phyloP scores from a whole-genome alignment of 352 stramenopile species.

The Globisporangium cylindrosporum region DNA sequence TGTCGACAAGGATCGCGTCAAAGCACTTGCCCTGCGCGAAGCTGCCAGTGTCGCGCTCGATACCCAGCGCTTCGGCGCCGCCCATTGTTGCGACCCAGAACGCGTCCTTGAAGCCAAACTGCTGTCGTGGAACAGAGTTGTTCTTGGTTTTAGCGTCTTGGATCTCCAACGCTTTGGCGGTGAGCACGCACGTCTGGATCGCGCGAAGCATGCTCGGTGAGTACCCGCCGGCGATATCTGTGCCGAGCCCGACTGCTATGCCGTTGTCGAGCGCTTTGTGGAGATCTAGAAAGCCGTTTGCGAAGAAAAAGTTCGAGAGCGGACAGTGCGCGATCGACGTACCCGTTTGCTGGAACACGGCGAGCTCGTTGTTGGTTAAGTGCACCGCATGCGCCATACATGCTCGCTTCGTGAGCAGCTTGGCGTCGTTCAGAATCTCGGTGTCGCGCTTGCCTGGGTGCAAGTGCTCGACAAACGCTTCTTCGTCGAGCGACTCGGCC shows the following conservation, averaged over 20 bases:
- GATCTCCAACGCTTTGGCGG: slow-evolving; percentile 60
- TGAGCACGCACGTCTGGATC: slow-evolving; percentile 79
- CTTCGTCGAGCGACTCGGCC: slow-evolving; percentile 83
- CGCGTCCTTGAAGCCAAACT: slow-evolving; percentile 75
- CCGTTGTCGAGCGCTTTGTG: slow-evolving; percentile 43
- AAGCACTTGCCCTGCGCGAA: slow-evolving; percentile 83
- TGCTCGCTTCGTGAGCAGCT: slow-evolving; percentile 58
- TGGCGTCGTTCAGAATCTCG: slow-evolving; percentile 60
- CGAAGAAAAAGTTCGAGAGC: slow-evolving; percentile 91
- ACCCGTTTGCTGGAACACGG: slow-evolving; percentile 41
- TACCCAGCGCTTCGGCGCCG: slow-evolving; percentile 63
- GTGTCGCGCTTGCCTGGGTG: slow-evolving; percentile 67
- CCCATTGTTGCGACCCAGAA: slow-evolving; percentile 89
- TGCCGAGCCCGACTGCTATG: slow-evolving; percentile 75
- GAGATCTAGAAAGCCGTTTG: slow-evolving; percentile 62
- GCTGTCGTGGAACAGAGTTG: not conserved
- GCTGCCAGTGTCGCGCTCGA: slow-evolving; percentile 72
- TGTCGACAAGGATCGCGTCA: slow-evolving; percentile 83
- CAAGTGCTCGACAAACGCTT: slow-evolving; percentile 68
- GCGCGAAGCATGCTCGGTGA: slow-evolving; percentile 86
- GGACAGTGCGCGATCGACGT: slow-evolving; percentile 87
- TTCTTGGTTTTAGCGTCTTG: slow-evolving; percentile 20
- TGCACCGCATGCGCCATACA: slow-evolving; percentile 90
- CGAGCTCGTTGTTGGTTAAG: slow-evolving; percentile 59
- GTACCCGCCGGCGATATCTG: slow-evolving; percentile 91